Base-by-base conservation (phyloP, 2,329 filamentous ascomycete genomes). In the Penicillium sp. region DNA sequence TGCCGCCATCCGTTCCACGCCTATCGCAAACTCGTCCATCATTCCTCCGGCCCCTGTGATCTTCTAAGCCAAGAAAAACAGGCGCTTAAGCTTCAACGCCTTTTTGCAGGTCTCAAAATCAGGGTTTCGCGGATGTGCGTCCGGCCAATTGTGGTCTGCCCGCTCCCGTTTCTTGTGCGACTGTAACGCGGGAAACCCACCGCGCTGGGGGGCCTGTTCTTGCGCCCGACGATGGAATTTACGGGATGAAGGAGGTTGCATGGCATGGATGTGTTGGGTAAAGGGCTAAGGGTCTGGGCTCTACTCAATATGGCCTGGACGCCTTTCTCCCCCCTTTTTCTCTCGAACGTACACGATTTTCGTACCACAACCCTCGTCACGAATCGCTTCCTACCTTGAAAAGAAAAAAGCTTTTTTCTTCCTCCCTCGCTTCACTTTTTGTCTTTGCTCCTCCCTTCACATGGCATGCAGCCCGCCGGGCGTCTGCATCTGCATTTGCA, bases 151-250 rank as follows among this genome's bases (percentile, higher is more conserved):
- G 50, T 63, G 63, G 61, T 56, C 42, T 58, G 45, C 58, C 51
- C 59, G 49, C 59, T 64, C 56, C 63, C 65, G 59, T 57, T 60
- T 44, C 42, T 54, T 63, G 64, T 68, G 64, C 47, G 64, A 68
- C 65, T 68, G 64, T 64, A 68, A 66, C 65, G 60, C 64, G 65
- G 64, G 60, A 58, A 66, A 65, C 61, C 63, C 65, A 67, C 65
- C 65, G 63, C 56, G 45, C 61, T 63, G 55, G 57, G 59, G 59
- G 57, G 47, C 55, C 37, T 17, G 19, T 49, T 37, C 22, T 56
- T 42, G 47, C 33, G 49, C 44, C 45, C 56, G 40, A 57, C 53
- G 53, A 60, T 22, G 19, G 33, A 17, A 45, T 47, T 22, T 17
- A 19, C 10, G 22, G 38, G 19, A 57, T 38, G 42, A 49, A 47